A percentile compares a stretch with the other conserved stretches of the same genome.
These are phyloP conservation scores for Hyphopichia burtonii DNA, from an alignment of 1,139 yeast genomes.

Conservation along the genomic window DNA sequence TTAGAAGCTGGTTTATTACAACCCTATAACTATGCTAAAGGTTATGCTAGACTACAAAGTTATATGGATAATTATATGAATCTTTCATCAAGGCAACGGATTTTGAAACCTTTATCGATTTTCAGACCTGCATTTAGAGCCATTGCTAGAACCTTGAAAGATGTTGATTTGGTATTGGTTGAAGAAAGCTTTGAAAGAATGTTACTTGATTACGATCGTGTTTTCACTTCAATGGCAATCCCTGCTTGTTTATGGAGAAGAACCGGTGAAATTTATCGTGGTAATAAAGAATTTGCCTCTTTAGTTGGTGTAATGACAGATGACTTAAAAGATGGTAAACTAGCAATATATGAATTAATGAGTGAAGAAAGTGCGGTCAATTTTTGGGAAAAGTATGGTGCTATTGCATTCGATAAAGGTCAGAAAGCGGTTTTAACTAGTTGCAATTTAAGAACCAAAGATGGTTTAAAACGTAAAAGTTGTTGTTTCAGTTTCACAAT, in stretches of 20 bases:
- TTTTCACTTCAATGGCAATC: constrained; percentile 95
- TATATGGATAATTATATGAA: constrained; percentile 96
- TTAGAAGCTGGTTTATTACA: constrained; percentile 89
- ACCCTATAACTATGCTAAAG: constrained; percentile 93
- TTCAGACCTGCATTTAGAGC: constrained; percentile 95
- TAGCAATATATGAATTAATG: constrained; percentile 93
- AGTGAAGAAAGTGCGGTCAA: constrained; percentile 97
- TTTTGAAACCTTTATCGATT: constrained; percentile 78
- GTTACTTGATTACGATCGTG: constrained; percentile 91
- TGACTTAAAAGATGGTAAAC: constrained; percentile 86
- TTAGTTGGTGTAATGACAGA: constrained; percentile 91
- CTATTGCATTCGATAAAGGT: constrained; percentile 93
- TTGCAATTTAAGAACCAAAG: constrained; percentile 81
- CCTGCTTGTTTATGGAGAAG: constrained; percentile 98
- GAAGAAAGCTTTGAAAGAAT: constrained; percentile 94
- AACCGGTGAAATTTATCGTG: constrained; percentile 94
- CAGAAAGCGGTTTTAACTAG: constrained; percentile 94
- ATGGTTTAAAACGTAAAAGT: constrained; percentile 76
- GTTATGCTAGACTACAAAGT: constrained; percentile 84
- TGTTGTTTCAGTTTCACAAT: constrained; percentile 96
- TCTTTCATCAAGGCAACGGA: constrained; percentile 79
- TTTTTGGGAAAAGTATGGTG: constrained; percentile 97
- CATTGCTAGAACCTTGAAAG: constrained; percentile 85
- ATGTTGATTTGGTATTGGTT: constrained; percentile 86
- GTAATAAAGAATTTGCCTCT: constrained; percentile 95